Percentiles rank a stretch among this genome's conserved stretches.
Conservation (phyloP, 2,329 filamentous ascomycete genomes). For the Dryadomyces sulphureus region DNA sequence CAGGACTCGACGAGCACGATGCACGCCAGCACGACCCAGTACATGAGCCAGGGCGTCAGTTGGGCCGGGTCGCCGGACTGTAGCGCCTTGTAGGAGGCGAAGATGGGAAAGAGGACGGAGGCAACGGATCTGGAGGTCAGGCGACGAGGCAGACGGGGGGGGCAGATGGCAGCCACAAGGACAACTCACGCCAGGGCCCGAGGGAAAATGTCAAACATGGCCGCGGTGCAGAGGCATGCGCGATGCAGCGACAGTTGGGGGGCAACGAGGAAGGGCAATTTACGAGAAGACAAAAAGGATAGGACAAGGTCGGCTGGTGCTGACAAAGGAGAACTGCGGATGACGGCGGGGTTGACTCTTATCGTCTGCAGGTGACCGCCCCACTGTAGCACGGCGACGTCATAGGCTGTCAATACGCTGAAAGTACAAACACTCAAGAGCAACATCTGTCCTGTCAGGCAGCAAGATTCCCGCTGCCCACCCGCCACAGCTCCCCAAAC, state of each 20-base stretch:
- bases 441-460: too few relatives aligned
- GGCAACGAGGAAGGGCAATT: too few relatives aligned
- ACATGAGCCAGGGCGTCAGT: slow-evolving; percentile 96
- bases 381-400: too few relatives aligned
- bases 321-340: too few relatives aligned
- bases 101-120: slow-evolving; percentile 87
- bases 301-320: too few relatives aligned
- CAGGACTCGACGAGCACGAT: slow-evolving; percentile 74
- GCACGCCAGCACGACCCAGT: slow-evolving; percentile 87
- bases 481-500: slow-evolving; percentile 3
- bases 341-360: too few relatives aligned
- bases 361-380: too few relatives aligned
- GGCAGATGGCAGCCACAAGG: not conserved
- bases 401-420: too few relatives aligned
- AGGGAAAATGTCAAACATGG: slow-evolving; percentile 12
- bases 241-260: not conserved
- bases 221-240: not conserved
- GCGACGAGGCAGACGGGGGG: not conserved
- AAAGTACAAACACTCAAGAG: too few relatives aligned
- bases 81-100: slow-evolving; percentile 95
- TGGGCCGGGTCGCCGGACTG: slow-evolving; percentile 81
- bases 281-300: too few relatives aligned
- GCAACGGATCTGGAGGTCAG: slow-evolving; percentile 54
- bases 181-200: slow-evolving; percentile 10
- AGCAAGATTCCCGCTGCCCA: not conserved